Evolutionary conservation across 1,284 basidiomycete species (phyloP).

Genomic region (Cryptococcus amylolentus): DNA sequence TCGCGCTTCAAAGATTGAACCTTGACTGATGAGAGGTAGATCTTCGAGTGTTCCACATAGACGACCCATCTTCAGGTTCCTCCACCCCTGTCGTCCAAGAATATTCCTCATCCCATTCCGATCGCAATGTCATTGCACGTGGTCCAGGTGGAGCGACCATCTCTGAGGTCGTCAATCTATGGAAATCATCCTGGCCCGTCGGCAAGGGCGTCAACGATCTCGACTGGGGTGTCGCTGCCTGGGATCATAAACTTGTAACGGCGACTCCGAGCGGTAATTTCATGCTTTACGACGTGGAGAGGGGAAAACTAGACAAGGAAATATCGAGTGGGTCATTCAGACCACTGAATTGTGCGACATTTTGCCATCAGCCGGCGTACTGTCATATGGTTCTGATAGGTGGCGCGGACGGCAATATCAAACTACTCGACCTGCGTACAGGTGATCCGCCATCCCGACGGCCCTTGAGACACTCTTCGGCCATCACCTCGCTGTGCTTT

Average conservation of each 20-base stretch:
- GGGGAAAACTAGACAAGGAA: slow-evolving; percentile 69
- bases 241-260: slow-evolving; percentile 73
- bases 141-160: slow-evolving; percentile 41
- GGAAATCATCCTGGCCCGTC: slow-evolving; percentile 41
- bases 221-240: slow-evolving; percentile 72
- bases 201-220: slow-evolving; percentile 57
- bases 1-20: not conserved
- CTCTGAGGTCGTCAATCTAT: slow-evolving; percentile 45
- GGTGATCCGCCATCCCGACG: slow-evolving; percentile 65
- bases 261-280: slow-evolving; percentile 78
- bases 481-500: slow-evolving; percentile 68
- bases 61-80: slow-evolving; percentile 16
- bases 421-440: slow-evolving; percentile 66
- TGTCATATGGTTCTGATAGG: slow-evolving; percentile 72
- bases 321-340: slow-evolving; percentile 66
- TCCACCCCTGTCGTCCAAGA: slow-evolving; percentile 15
- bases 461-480: slow-evolving; percentile 64
- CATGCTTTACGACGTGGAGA: slow-evolving; percentile 77
- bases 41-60: slow-evolving; percentile 39
- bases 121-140: slow-evolving; percentile 20
- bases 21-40: slow-evolving; percentile 19
- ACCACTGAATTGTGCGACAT: slow-evolving; percentile 64
- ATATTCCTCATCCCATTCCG: slow-evolving; percentile 1
- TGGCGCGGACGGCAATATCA: slow-evolving; percentile 64
- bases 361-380: slow-evolving; percentile 60